A percentile compares a stretch with the other conserved stretches of the same genome.
Conservation (phyloP, 2,329 filamentous ascomycete species). For the Sporothrix brasiliensis region DNA sequence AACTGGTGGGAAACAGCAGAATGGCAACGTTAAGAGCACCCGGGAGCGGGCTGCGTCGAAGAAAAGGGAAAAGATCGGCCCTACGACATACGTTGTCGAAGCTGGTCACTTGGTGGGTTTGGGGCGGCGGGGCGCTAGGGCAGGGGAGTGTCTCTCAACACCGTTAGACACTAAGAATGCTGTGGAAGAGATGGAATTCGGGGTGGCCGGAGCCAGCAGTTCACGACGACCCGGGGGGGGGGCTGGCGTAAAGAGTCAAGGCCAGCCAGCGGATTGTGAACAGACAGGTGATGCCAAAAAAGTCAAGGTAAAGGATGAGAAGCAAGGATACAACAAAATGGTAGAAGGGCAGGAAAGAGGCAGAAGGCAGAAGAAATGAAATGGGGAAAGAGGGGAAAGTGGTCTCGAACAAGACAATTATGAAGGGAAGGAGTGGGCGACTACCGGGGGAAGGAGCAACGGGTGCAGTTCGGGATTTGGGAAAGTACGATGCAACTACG, state of each 20-base stretch:
- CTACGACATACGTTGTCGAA: not conserved
- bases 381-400: not conserved
- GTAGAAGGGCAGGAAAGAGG: not conserved
- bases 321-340: not conserved
- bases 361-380: not conserved
- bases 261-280: not conserved
- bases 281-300: not conserved
- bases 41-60: conserved; percentile 3
- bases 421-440: conserved; percentile 1
- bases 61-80: conserved; percentile 27
- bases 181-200: not conserved
- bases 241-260: not conserved
- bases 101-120: not conserved
- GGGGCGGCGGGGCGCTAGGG: conserved; percentile 15
- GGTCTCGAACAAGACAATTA: conserved; percentile 6
- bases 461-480: not conserved
- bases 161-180: conserved; percentile 4
- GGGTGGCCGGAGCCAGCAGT: conserved; percentile 12
- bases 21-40: conserved; percentile 9
- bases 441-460: not conserved
- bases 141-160: conserved; percentile 20
- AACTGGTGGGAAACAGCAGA: not conserved
- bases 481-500: conserved; percentile 8
- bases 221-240: conserved; percentile 23
- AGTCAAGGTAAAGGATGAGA: not conserved